phyloP scores from a whole-genome alignment of 1,284 basidiomycete species.

The Marasmius oreades region DNA sequence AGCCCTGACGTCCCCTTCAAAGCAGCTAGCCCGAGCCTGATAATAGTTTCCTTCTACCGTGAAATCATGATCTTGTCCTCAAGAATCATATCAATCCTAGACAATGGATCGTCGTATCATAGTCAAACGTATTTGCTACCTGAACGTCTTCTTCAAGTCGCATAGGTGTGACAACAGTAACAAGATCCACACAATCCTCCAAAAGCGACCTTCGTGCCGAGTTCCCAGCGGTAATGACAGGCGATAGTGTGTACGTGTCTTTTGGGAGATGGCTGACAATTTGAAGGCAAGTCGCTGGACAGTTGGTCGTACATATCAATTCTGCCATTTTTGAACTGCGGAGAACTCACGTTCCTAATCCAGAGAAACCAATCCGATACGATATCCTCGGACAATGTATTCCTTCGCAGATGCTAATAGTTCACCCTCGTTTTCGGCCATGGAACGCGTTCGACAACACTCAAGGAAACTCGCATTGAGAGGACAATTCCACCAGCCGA shows the following conservation, averaged over 20 bases:
- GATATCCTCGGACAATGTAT: conserved; percentile 1
- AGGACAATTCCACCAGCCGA: conserved; percentile 7
- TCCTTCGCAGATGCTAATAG: conserved; percentile 6
- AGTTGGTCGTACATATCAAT: background rate
- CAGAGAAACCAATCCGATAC: conserved; percentile 10
- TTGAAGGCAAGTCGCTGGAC: conserved; percentile 16
- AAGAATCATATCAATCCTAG: conserved; percentile 6
- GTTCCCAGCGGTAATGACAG: background rate
- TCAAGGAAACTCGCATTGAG: conserved; percentile 13
- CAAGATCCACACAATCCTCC: conserved; percentile 9
- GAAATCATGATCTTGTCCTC: conserved; percentile 10
- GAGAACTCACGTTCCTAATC: conserved; percentile 9
- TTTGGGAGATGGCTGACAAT: conserved; percentile 14
- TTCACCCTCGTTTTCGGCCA: background rate
- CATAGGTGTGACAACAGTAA: conserved; percentile 15
- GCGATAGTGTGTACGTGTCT: conserved; percentile 2
- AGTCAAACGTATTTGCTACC: background rate
- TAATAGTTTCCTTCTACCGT: conserved; percentile 7
- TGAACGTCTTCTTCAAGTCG: conserved; percentile 12
- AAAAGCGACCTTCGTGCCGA: conserved; percentile 1
- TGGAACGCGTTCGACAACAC: conserved; percentile 14
- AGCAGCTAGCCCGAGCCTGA: background rate
- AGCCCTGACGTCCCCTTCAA: conserved; percentile 4
- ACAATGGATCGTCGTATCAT: background rate
- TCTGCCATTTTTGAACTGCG: background rate